Percentiles rank a stretch among this genome's conserved stretches.
Conservation (phyloP, 179 eudicot species). For the Beta macrorhiza region DNA sequence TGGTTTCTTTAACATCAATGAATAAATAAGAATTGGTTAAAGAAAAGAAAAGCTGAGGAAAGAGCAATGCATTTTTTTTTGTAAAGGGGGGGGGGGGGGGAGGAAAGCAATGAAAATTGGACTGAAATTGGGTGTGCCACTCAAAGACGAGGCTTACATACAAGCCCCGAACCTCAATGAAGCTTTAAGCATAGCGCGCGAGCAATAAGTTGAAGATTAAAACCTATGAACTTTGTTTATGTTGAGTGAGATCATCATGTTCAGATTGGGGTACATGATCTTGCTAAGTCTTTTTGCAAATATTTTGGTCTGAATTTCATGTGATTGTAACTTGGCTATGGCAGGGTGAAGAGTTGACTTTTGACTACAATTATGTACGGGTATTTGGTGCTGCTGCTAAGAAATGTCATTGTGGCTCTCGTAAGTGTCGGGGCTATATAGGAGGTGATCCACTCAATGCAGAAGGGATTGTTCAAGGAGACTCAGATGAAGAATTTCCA, state of each 20-base stretch:
- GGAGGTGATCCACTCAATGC: slow-evolving; percentile 79
- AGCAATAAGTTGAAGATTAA: not conserved
- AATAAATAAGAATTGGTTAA: no score
- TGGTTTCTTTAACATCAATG: no score
- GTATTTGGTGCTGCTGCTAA: slow-evolving; percentile 99
- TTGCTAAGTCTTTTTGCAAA: not conserved
- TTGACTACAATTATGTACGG: slow-evolving; percentile 95
- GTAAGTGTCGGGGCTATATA: slow-evolving; percentile 84
- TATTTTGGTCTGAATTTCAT: slow-evolving; percentile 4
- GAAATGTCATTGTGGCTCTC: slow-evolving; percentile 90
- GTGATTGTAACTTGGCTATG: slow-evolving; percentile 15
- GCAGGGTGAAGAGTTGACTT: slow-evolving; percentile 96
- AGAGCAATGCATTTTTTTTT: no score
- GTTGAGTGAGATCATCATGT: not conserved
- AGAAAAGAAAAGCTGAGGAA: no score
- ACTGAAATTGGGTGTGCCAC: no score
- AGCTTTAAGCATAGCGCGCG: not conserved
- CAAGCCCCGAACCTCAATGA: not conserved
- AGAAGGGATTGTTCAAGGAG: slow-evolving; percentile 76
- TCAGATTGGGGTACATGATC: not conserved
- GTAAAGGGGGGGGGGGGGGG: no score
- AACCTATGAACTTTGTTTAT: not conserved
- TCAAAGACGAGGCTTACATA: not conserved
- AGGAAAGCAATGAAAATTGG: no score
- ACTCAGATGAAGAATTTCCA: slow-evolving; percentile 88